These are phyloP conservation scores for Xylaria grammica DNA, from an alignment of 495 filamentous ascomycete genomes.

Conservation along the genomic window DNA sequence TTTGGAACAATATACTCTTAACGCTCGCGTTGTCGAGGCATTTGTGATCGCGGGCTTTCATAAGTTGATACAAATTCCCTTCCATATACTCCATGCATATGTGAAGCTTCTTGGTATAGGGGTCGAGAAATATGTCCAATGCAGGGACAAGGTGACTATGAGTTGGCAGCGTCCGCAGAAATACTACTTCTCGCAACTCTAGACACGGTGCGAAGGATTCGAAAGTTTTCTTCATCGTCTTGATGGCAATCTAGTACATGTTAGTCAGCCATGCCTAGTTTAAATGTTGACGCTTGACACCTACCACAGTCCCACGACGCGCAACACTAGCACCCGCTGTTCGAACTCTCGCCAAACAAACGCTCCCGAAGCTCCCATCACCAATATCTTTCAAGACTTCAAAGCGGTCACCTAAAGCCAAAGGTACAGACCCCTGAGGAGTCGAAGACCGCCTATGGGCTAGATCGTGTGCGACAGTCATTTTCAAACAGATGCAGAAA, in stretches of 20 bases:
- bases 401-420: slow-evolving; percentile 81
- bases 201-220: slow-evolving; percentile 87
- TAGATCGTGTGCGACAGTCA: slow-evolving; percentile 72
- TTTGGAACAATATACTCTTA: slow-evolving; percentile 97
- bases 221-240: slow-evolving; percentile 99
- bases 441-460: slow-evolving; percentile 62
- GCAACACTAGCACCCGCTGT: slow-evolving; percentile 87
- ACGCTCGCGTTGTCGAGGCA: slow-evolving; percentile 86
- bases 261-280: slow-evolving; percentile 32
- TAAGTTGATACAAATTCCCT: slow-evolving; percentile 97
- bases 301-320: slow-evolving; percentile 89
- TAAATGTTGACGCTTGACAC: slow-evolving; percentile 34
- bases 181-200: slow-evolving; percentile 95
- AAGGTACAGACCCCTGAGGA: slow-evolving; percentile 46
- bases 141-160: slow-evolving; percentile 95
- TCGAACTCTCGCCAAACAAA: slow-evolving; percentile 87
- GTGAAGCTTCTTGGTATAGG: slow-evolving; percentile 91
- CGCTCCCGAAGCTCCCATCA: slow-evolving; percentile 98
- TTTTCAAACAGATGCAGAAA: slow-evolving; percentile 44
- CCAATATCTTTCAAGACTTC: slow-evolving; percentile 98
- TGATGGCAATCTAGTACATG: slow-evolving; percentile 85
- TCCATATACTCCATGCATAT: slow-evolving; percentile 99
- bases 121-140: slow-evolving; percentile 98
- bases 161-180: slow-evolving; percentile 82
- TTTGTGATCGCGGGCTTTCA: slow-evolving; percentile 98